phyloP scores from a whole-genome alignment of 306 rosid species.

The Dryas octopetala region DNA sequence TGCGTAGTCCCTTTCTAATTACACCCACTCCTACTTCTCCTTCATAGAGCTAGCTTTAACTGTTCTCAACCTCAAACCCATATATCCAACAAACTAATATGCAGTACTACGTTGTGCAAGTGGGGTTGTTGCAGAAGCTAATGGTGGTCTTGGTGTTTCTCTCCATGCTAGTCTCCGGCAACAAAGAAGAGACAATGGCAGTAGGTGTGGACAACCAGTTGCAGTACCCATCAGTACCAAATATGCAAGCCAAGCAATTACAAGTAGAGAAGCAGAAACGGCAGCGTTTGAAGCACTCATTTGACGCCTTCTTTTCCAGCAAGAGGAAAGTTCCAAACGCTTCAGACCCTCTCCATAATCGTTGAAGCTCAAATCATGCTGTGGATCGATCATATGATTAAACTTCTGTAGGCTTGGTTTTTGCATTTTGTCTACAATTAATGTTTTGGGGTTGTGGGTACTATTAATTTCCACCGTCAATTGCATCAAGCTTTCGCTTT shows the following conservation, averaged over 20 bases:
- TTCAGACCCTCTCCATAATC: constrained; percentile 94
- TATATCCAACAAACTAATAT: background rate
- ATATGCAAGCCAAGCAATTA: constrained; percentile 25
- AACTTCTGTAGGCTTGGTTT: background rate
- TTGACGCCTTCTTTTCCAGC: constrained; percentile 47
- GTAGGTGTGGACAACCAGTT: constrained; percentile 11
- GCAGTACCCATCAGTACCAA: background rate
- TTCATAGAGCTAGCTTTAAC: too few relatives aligned
- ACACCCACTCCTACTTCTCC: too few relatives aligned
- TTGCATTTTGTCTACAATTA: too few relatives aligned
- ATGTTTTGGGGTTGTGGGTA: too few relatives aligned
- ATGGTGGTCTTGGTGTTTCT: constrained; percentile 37
- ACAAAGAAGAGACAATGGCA: constrained; percentile 22
- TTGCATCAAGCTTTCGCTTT: too few relatives aligned
- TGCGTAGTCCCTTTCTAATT: too few relatives aligned
- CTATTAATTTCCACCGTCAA: too few relatives aligned
- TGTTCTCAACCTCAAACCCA: too few relatives aligned
- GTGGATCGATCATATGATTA: too few relatives aligned
- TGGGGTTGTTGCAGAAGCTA: constrained; percentile 33
- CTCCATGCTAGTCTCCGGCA: constrained; percentile 40
- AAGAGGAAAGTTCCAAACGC: constrained; percentile 88
- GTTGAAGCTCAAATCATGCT: constrained; percentile 35
- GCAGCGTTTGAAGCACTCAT: constrained; percentile 25
- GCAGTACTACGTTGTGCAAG: constrained; percentile 18
- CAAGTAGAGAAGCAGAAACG: constrained; percentile 18